Percentiles rank a stretch among this genome's conserved stretches.
Evolutionary conservation across 2,329 filamentous ascomycete species (phyloP).

Genomic region (Whalleya microplaca): DNA sequence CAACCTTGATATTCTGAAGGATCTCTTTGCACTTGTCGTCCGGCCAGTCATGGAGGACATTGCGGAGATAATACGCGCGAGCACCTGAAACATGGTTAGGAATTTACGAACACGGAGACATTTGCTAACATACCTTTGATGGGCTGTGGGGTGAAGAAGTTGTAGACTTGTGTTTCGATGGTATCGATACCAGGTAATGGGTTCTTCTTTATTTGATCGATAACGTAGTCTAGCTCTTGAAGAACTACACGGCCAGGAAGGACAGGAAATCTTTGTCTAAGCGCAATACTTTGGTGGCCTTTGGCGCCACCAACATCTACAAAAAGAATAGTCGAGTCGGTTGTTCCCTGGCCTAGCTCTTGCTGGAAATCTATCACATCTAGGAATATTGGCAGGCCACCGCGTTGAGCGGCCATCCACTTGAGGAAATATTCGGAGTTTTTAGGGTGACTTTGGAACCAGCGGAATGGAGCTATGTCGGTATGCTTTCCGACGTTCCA

Average conservation of each 20-base stretch:
- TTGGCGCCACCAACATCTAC: slow-evolving; percentile 30
- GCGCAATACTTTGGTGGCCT: slow-evolving; percentile 26
- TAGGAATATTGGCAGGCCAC: slow-evolving; percentile 21
- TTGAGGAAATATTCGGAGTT: slow-evolving; percentile 18
- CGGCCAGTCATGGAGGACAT: slow-evolving; percentile 42
- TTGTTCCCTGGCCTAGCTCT: slow-evolving; percentile 15
- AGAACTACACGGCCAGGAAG: slow-evolving; percentile 28
- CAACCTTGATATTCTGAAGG: too few relatives aligned
- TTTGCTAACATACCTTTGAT: slow-evolving; percentile 16
- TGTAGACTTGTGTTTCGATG: slow-evolving; percentile 21
- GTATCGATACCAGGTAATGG: neutral
- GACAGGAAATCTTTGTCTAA: slow-evolving; percentile 16
- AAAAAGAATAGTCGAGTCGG: slow-evolving; percentile 20
- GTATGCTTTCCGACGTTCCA: slow-evolving; percentile 22
- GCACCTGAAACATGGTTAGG: slow-evolving; percentile 8
- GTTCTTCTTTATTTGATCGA: slow-evolving; percentile 14
- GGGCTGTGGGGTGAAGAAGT: slow-evolving; percentile 37
- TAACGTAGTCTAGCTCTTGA: slow-evolving; percentile 22
- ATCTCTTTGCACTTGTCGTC: slow-evolving; percentile 28
- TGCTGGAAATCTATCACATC: slow-evolving; percentile 20
- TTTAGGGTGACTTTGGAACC: slow-evolving; percentile 21
- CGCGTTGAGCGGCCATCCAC: slow-evolving; percentile 26
- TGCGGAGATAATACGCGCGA: slow-evolving; percentile 32
- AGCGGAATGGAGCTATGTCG: slow-evolving; percentile 12
- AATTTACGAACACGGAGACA: too few relatives aligned